Conservation (phyloP, 2,329 filamentous ascomycete genomes). For the Nigrospora oryzae region DNA sequence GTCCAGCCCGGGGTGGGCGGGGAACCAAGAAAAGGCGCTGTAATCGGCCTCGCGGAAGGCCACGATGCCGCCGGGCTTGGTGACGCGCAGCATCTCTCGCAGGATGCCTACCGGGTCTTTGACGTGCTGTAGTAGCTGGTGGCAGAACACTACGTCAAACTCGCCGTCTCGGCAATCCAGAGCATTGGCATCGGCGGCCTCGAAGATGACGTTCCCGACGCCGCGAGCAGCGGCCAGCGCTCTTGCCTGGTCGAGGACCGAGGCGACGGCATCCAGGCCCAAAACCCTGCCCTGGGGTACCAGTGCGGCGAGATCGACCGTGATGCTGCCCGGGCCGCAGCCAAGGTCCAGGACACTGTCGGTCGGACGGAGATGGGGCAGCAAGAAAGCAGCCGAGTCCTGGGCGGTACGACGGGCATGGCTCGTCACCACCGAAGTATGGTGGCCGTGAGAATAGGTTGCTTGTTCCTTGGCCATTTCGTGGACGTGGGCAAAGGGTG, state of each 20-base stretch:
- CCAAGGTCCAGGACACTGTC: conserved; percentile 31
- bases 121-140: conserved; percentile 51
- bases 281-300: conserved; percentile 27
- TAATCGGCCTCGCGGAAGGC: conserved; percentile 14
- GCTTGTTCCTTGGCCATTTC: neutral
- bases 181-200: conserved; percentile 11
- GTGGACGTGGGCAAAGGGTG: too few species aligned
- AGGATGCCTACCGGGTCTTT: conserved; percentile 38
- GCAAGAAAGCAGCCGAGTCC: conserved; percentile 16
- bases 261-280: conserved; percentile 17
- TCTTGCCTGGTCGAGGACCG: conserved; percentile 7
- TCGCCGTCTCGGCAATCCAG: conserved; percentile 31
- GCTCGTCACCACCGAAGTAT: conserved; percentile 10
- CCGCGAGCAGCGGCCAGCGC: conserved; percentile 4
- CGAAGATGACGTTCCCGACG: conserved; percentile 13
- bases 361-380: conserved; percentile 24
- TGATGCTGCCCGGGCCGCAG: conserved; percentile 34
- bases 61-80: conserved; percentile 44
- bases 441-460: conserved; percentile 8
- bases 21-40: conserved; percentile 1
- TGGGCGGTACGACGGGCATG: conserved; percentile 12
- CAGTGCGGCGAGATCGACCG: conserved; percentile 25
- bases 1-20: neutral
- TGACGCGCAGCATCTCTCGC: conserved; percentile 44
- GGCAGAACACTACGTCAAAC: conserved; percentile 53